A percentile compares a stretch with the other conserved stretches of the same genome.
phyloP scores from a whole-genome alignment of 2,329 filamentous ascomycete genomes.

The Epichloe scottii region DNA sequence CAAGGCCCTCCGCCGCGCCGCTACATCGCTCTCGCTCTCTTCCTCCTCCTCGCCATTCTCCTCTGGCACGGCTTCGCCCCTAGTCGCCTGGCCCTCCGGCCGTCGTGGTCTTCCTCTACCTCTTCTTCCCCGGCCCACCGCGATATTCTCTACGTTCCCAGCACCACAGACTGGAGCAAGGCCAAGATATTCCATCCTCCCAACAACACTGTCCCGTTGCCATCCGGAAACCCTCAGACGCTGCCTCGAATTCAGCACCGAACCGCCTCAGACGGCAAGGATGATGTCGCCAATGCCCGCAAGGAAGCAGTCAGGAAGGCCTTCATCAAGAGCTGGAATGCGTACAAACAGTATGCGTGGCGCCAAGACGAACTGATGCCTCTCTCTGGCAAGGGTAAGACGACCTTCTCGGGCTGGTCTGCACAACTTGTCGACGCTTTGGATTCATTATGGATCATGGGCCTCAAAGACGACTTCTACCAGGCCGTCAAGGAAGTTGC shows the following conservation, averaged over 20 bases:
- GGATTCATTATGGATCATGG: slow-evolving; percentile 49
- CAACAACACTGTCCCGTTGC: slow-evolving; percentile 19
- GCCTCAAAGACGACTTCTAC: slow-evolving; percentile 40
- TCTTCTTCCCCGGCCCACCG: slow-evolving; percentile 9
- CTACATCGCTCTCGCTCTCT: slow-evolving; percentile 18
- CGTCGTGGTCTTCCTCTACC: not conserved
- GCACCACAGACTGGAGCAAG: slow-evolving; percentile 27
- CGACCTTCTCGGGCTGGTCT: slow-evolving; percentile 41
- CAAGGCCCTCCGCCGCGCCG: slow-evolving; percentile 22
- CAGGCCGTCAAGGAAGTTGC: slow-evolving; percentile 35
- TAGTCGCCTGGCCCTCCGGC: slow-evolving; percentile 8
- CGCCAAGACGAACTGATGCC: slow-evolving; percentile 43
- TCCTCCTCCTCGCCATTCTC: slow-evolving; percentile 15
- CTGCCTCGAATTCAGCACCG: slow-evolving; percentile 31
- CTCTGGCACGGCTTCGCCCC: slow-evolving; percentile 15
- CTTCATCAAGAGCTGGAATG: slow-evolving; percentile 34
- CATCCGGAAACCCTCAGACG: slow-evolving; percentile 20
- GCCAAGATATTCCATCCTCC: slow-evolving; percentile 21
- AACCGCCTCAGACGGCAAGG: slow-evolving; percentile 24
- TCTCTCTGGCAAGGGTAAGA: slow-evolving; percentile 31
- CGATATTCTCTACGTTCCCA: slow-evolving; percentile 20
- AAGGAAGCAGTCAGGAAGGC: slow-evolving; percentile 26
- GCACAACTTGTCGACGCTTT: slow-evolving; percentile 48
- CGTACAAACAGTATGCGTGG: slow-evolving; percentile 43
- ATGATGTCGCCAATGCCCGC: slow-evolving; percentile 20